Percentiles rank a stretch among this genome's conserved stretches.
These are phyloP conservation scores for Adansonia rubrostipa DNA, from an alignment of 441 rosid species.

Conservation along the genomic window DNA sequence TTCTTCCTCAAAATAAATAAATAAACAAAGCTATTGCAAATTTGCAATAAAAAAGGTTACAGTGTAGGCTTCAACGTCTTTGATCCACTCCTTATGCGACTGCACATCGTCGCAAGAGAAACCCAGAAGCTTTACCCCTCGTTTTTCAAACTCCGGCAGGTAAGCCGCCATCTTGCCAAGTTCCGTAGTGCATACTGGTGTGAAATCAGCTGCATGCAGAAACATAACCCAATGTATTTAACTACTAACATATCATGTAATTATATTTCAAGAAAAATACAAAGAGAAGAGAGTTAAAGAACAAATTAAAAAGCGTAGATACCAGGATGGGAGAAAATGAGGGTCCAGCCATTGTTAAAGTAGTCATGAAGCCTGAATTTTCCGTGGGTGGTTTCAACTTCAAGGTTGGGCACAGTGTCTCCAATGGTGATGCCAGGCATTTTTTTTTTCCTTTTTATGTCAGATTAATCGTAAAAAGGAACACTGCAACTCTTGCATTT, in stretches of 20 bases:
- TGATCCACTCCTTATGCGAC: conserved; percentile 72
- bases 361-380: conserved; percentile 71
- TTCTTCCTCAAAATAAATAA: no score
- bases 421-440: conserved; percentile 86
- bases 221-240: not conserved
- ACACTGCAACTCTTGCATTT: not conserved
- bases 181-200: conserved; percentile 84
- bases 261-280: not conserved
- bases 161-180: conserved; percentile 68
- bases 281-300: not conserved
- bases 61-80: conserved; percentile 72
- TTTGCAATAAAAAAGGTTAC: conserved; percentile 33
- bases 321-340: conserved; percentile 86
- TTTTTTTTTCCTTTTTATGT: not conserved
- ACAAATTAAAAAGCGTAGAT: not conserved
- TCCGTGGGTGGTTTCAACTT: conserved; percentile 68
- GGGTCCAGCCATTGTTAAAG: conserved; percentile 60
- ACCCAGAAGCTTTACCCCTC: conserved; percentile 77
- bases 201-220: conserved; percentile 66
- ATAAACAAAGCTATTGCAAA: not conserved
- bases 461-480: not conserved
- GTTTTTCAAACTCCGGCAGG: conserved; percentile 51
- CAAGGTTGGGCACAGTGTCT: conserved; percentile 65
- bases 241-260: not conserved
- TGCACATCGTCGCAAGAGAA: conserved; percentile 72